Base-by-base conservation (phyloP, 2,329 filamentous ascomycete genomes). In the Diplodia sapinea region DNA sequence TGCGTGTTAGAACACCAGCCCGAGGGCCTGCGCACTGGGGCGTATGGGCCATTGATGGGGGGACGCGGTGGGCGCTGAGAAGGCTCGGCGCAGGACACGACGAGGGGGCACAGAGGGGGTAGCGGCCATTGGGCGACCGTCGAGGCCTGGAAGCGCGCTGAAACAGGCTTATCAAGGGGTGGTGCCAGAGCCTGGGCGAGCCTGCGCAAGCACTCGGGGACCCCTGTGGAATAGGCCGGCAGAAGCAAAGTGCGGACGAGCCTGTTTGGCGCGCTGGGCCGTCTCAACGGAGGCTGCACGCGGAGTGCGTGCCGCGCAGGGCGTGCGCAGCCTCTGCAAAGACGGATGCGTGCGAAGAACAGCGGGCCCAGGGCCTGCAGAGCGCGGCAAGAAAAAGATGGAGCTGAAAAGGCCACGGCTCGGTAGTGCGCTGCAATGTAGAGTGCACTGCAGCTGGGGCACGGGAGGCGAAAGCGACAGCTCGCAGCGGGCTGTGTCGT, bases 141-240 rank as follows among this genome's bases (percentile, higher is more conserved):
- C 26, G 13, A 17, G 50, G 43, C 43, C 43, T 33, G 15, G 26
- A n/a, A 17, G 51, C 29, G 51, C 29, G 51, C 51, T 55, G 51
- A 55, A 33, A 55, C 51, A 33, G 29, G 59, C 40, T 13, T 12
- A 40, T 40, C 23, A 33, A 33, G 38, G 56, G 51, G 33, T 36
- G 11, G 33, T 36, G 11, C 33, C 33, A 36, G 11, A 36, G 33
- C 43, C 43, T 20, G 17, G 43, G 43, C 43, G 43, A 47, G 52
- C 50, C 50, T 52, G 26, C 20, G 12, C 50, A 52, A 29, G 50
- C 43, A n/a, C 17, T 47, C n/a, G 43, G 56, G 9, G 57, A 43
- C 57, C 59, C 33, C 36, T 47, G 43, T 36, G 40, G 38, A 61
- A 43, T 49, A 61, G 56, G 56, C 56, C 47, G 56, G 23, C 43